These are phyloP conservation scores for Ehretia macrophylla DNA, from an alignment of 257 asterid species.

Conservation along the genomic window DNA sequence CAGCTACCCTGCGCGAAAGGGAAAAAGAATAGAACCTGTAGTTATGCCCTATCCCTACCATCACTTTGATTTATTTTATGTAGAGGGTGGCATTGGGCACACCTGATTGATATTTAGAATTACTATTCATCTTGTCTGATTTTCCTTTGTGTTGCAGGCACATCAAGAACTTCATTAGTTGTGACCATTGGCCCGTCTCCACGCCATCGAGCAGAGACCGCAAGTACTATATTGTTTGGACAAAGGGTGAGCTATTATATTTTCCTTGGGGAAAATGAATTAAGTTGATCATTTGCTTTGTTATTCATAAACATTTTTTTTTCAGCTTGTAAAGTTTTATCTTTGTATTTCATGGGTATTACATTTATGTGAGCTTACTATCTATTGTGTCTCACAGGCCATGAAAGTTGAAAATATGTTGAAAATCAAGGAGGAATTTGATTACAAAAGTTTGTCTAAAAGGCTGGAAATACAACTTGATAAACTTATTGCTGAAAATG, in stretches of 20 bases:
- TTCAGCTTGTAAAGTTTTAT: neutral
- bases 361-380: neutral
- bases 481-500: conserved; percentile 83
- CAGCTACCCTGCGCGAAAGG: too few species aligned
- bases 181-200: conserved; percentile 97
- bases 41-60: too few species aligned
- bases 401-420: conserved; percentile 99
- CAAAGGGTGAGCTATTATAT: conserved; percentile 72
- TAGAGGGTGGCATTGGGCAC: neutral
- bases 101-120: neutral
- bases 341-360: neutral
- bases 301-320: conserved; percentile 1
- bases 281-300: neutral
- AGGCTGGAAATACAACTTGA: conserved; percentile 90
- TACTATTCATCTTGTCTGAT: neutral
- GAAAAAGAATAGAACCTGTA: too few species aligned
- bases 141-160: conserved; percentile 47
- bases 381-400: conserved; percentile 53
- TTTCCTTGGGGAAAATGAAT: neutral
- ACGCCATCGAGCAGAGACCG: conserved; percentile 97
- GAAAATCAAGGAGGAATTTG: conserved; percentile 96
- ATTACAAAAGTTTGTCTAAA: conserved; percentile 83
- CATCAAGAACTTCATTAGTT: conserved; percentile 93
- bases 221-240: conserved; percentile 95
- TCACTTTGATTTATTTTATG: neutral